Evolutionary conservation across 225 moss, liverwort and hornwort species (phyloP).

Genomic region (Sphagnum contortum): DNA sequence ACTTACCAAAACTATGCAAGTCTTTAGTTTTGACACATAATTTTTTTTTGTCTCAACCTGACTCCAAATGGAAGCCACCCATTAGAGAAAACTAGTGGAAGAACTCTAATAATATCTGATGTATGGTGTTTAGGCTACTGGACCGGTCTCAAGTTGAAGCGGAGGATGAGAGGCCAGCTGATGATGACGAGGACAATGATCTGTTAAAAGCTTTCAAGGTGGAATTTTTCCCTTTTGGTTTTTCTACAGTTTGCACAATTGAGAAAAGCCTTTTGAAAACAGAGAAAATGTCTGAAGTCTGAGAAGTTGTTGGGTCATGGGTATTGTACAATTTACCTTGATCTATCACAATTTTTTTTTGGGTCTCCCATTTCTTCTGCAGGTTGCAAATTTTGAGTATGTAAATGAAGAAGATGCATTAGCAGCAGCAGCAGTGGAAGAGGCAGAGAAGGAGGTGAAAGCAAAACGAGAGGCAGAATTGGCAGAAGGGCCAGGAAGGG

Average conservation of each 20-base stretch:
- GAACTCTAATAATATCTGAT: background rate
- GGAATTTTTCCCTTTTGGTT: background rate
- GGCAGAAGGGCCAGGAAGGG: constrained; percentile 58
- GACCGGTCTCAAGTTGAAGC: constrained; percentile 71
- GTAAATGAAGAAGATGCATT: constrained; percentile 51
- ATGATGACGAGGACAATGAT: constrained; percentile 70
- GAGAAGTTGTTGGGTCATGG: too few species aligned
- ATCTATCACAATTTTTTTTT: too few species aligned
- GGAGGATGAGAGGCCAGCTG: constrained; percentile 62
- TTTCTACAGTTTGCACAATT: too few species aligned
- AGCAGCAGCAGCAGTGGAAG: constrained; percentile 36
- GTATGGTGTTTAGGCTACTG: constrained; percentile 44
- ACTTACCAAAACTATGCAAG: too few species aligned
- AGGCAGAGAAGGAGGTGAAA: constrained; percentile 45
- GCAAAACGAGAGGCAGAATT: constrained; percentile 51
- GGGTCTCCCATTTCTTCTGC: constrained; percentile 2
- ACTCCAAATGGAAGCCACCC: too few species aligned
- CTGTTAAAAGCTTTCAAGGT: constrained; percentile 89
- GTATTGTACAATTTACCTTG: too few species aligned
- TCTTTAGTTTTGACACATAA: too few species aligned
- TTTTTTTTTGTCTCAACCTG: too few species aligned
- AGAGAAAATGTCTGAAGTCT: background rate
- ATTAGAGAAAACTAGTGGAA: too few species aligned
- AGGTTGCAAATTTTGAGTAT: constrained; percentile 71
- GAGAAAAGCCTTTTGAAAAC: background rate